Conservation (phyloP, 495 filamentous ascomycete species). For the Parachaetomium inaequale region DNA sequence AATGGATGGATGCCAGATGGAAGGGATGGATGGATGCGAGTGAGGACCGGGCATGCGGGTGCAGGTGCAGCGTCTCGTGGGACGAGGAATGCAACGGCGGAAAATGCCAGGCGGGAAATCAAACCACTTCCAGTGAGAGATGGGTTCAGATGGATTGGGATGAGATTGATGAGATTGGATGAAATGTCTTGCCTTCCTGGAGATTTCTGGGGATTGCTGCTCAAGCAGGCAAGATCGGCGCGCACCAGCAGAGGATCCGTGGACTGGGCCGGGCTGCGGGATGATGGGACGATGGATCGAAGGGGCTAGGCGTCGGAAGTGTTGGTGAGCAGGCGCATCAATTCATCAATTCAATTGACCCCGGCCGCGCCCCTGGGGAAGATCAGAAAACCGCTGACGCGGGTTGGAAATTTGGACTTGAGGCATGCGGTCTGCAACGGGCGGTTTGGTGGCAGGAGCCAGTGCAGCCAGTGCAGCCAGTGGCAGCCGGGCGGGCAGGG, state of each 20-base stretch:
- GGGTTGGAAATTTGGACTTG: not conserved
- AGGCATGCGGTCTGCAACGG: not conserved
- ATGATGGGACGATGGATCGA: too few species aligned
- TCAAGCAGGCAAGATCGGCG: conserved; percentile 21
- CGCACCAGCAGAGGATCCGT: not conserved
- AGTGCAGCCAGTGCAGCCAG: too few species aligned
- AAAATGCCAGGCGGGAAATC: conserved; percentile 20
- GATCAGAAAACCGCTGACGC: not conserved
- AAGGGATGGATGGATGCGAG: not conserved
- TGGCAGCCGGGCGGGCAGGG: too few species aligned
- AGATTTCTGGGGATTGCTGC: not conserved
- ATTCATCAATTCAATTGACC: not conserved
- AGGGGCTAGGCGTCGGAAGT: not conserved
- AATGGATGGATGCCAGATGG: not conserved
- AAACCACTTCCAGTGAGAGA: too few species aligned
- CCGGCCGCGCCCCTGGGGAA: too few species aligned
- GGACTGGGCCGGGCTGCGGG: conserved; percentile 14
- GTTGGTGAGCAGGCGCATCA: not conserved
- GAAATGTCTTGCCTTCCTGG: conserved; percentile 12
- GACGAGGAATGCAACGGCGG: conserved; percentile 20
- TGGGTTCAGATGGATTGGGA: not conserved
- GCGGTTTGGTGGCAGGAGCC: not conserved
- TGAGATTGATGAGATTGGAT: conserved; percentile 12
- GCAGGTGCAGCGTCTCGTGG: conserved; percentile 19
- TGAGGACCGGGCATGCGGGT: conserved; percentile 12